These are phyloP conservation scores for Daldinia sp. DNA, from an alignment of 2,329 filamentous ascomycete genomes.

Conservation along the genomic window DNA sequence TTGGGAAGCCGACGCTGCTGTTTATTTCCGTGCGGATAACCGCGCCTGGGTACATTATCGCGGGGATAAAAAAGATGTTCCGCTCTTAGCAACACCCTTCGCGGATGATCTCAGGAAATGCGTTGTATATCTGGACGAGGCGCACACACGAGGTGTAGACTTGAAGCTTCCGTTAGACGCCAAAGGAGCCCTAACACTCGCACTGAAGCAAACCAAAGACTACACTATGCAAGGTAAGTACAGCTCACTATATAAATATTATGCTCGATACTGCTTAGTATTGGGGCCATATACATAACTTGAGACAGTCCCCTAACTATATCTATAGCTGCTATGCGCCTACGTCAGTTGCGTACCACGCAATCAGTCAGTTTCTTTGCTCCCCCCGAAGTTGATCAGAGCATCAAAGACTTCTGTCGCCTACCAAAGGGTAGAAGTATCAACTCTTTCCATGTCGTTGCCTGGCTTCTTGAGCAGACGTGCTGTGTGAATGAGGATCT, in stretches of 20 bases:
- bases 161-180: constrained; percentile 61
- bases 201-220: constrained; percentile 66
- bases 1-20: constrained; percentile 54
- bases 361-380: constrained; percentile 65
- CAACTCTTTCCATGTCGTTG: constrained; percentile 58
- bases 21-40: constrained; percentile 62
- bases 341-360: constrained; percentile 64
- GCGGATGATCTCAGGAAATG: constrained; percentile 60
- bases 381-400: constrained; percentile 68
- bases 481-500: constrained; percentile 67
- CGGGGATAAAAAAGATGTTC: constrained; percentile 42
- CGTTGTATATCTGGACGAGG: constrained; percentile 66
- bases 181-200: constrained; percentile 63
- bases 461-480: constrained; percentile 71
- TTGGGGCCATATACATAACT: not conserved
- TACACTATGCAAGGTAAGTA: constrained; percentile 64
- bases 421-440: constrained; percentile 41
- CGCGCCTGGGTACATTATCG: constrained; percentile 55
- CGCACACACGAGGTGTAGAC: constrained; percentile 69
- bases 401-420: constrained; percentile 59
- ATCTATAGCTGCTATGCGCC: constrained; percentile 67
- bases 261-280: not conserved
- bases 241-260: not conserved
- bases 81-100: constrained; percentile 63
- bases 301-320: not conserved